These are phyloP conservation scores for Diaporthe sp. DNA, from an alignment of 2,329 filamentous ascomycete genomes.

Conservation along the genomic window DNA sequence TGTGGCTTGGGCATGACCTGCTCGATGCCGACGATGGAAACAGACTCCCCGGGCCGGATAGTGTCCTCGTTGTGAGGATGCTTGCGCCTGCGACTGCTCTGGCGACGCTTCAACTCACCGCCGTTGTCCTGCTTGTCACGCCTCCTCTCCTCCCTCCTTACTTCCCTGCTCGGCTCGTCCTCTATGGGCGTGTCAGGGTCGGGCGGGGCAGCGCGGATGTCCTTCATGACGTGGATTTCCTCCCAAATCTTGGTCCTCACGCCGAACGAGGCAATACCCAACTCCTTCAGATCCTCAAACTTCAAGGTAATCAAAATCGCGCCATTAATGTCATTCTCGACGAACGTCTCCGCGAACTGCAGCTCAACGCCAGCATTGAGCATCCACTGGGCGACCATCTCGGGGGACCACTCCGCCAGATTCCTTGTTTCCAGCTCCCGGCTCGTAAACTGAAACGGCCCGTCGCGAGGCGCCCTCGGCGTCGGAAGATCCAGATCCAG, in stretches of 20 bases:
- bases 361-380: constrained; percentile 84
- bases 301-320: constrained; percentile 90
- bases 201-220: constrained; percentile 65
- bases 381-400: constrained; percentile 90
- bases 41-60: constrained; percentile 84
- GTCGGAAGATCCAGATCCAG: constrained; percentile 56
- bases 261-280: constrained; percentile 85
- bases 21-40: constrained; percentile 93
- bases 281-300: constrained; percentile 87
- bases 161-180: constrained; percentile 67
- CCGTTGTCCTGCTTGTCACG: constrained; percentile 52
- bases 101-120: constrained; percentile 57
- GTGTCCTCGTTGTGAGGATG: constrained; percentile 69
- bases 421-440: constrained; percentile 70
- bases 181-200: constrained; percentile 73
- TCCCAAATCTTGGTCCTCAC: constrained; percentile 86
- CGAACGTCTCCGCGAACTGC: constrained; percentile 84
- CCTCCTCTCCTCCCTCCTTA: constrained; percentile 60
- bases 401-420: constrained; percentile 78
- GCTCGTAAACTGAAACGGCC: constrained; percentile 70
- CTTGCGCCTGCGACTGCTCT: constrained; percentile 55
- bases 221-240: constrained; percentile 79
- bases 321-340: constrained; percentile 93
- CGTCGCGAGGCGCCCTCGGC: constrained; percentile 57
- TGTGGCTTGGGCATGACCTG: constrained; percentile 89